phyloP scores from a whole-genome alignment of 768 basidiomycete genomes.

The Cyclocybe aegerita region DNA sequence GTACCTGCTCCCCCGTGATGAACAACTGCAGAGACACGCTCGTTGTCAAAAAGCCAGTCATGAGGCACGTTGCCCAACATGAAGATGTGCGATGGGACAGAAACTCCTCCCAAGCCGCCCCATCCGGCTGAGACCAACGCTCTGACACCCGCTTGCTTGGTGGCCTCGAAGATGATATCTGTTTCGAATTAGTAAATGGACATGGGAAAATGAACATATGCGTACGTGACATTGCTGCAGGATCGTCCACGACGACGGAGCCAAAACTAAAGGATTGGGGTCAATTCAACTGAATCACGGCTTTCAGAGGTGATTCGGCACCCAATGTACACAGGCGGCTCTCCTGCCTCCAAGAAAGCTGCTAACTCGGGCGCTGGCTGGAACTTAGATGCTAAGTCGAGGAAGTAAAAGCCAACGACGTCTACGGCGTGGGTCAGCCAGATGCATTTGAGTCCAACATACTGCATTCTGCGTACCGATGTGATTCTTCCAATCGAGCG shows the following conservation, averaged over 20 bases:
- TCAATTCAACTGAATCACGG: neutral
- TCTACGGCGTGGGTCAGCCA: slow-evolving; percentile 30
- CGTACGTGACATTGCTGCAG: slow-evolving; percentile 49
- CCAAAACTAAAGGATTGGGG: slow-evolving; percentile 43
- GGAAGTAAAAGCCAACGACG: slow-evolving; percentile 65
- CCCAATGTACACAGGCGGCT: slow-evolving; percentile 62
- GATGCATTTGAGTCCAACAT: neutral
- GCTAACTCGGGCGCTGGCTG: slow-evolving; percentile 46
- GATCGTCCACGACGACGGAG: slow-evolving; percentile 58
- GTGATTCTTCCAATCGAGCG: slow-evolving; percentile 60
- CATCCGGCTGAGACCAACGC: slow-evolving; percentile 67
- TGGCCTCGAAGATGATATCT: slow-evolving; percentile 62
- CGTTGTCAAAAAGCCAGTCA: slow-evolving; percentile 64
- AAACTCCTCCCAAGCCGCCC: slow-evolving; percentile 56
- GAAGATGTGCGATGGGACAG: slow-evolving; percentile 54
- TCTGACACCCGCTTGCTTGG: slow-evolving; percentile 51
- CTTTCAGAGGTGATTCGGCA: slow-evolving; percentile 15
- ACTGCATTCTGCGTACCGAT: slow-evolving; percentile 40
- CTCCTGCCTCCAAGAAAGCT: slow-evolving; percentile 47
- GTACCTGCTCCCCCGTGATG: slow-evolving; percentile 72
- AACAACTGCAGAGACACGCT: slow-evolving; percentile 55
- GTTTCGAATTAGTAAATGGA: neutral
- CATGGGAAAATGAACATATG: neutral
- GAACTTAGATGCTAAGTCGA: slow-evolving; percentile 51
- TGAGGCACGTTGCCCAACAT: slow-evolving; percentile 68